Evolutionary conservation across 345 rosid species (phyloP), one percentile per base, ranked within the genome.

Genomic region (Rhodomyrtus tomentosa): DNA sequence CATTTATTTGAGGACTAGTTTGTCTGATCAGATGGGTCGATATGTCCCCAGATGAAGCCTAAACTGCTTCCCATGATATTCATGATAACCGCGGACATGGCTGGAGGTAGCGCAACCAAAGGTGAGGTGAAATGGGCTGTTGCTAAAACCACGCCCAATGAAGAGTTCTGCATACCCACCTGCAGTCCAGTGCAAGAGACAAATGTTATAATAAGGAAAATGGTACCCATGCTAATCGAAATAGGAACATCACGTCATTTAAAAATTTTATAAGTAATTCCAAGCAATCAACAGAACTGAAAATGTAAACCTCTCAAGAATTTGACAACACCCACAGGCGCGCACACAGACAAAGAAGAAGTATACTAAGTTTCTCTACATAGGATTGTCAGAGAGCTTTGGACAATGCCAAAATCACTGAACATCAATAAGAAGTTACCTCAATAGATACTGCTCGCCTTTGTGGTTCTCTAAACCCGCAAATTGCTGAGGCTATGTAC

Each of bases 111-210:
- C 32, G 94, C 92, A 59, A 92, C 95, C 90, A 87, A 82, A 4
- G 94, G 87, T n/a, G 93, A 92, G 18, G 90, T n/a, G 84, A 94
- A 94, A 88, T 92, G 96, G 42, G 93, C 32, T 52, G 96, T 86
- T 7, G 95, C 94, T 84, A 94, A 88, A 42, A 94, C 93, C 84
- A 94, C 95, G 3, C 93, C 94, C 42, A 92, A 87, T 5, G 96
- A 89, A 73, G 96, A 94, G 82, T 91, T 92, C 84, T 92, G 96
- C 93, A 94, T 92, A n/a, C 95, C 96, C 81, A 94, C 90, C 96
- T 93, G 90, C 84, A 83, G 81, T 13, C 29, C 5, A 48, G 7
- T 13, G 36, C 9, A 29, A 16, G 45, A 84, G 59, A 50, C 50
- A 20, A 72, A 72, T 50, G 49, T 50, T 36, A 62, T 36, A 68